A percentile compares a stretch with the other conserved stretches of the same genome.
These are phyloP conservation scores for Cephalotrichum gorgonifer DNA, from an alignment of 2,329 filamentous ascomycete species.

Conservation along the genomic window DNA sequence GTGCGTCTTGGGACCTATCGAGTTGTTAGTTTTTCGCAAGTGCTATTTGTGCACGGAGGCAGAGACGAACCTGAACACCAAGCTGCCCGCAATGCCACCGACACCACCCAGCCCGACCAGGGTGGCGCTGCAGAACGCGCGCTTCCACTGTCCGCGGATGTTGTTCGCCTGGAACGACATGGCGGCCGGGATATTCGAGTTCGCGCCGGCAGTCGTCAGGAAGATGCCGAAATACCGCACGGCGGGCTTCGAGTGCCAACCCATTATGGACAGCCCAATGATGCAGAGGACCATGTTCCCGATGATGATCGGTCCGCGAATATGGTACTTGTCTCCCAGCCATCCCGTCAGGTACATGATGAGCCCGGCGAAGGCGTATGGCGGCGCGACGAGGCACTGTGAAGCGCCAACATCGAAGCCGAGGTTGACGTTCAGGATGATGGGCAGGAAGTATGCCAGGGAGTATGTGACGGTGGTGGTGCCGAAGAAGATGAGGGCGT, in stretches of 20 bases:
- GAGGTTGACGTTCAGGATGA: slow-evolving; percentile 56
- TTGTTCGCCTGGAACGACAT: slow-evolving; percentile 83
- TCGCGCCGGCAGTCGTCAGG: slow-evolving; percentile 64
- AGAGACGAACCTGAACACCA: slow-evolving; percentile 55
- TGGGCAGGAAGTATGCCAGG: slow-evolving; percentile 68
- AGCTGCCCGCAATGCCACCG: slow-evolving; percentile 65
- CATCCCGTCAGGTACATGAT: slow-evolving; percentile 51
- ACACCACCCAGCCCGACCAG: slow-evolving; percentile 69
- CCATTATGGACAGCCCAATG: slow-evolving; percentile 63
- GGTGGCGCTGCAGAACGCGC: slow-evolving; percentile 66
- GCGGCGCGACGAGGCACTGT: slow-evolving; percentile 63
- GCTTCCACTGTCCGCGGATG: slow-evolving; percentile 81
- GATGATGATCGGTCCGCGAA: slow-evolving; percentile 56
- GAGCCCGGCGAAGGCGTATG: slow-evolving; percentile 55
- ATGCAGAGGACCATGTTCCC: slow-evolving; percentile 57
- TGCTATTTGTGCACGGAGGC: background rate
- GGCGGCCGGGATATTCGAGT: slow-evolving; percentile 64
- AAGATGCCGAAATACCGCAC: slow-evolving; percentile 68
- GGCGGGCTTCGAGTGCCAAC: slow-evolving; percentile 44
- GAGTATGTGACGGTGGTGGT: slow-evolving; percentile 65
- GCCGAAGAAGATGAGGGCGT: slow-evolving; percentile 51
- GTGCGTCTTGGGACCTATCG: slow-evolving; percentile 30
- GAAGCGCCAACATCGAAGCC: slow-evolving; percentile 52
- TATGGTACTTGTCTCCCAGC: slow-evolving; percentile 54
- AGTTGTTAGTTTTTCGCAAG: background rate